Evolutionary conservation across 176 grass and related monocot species (phyloP).

Genomic region (Juncus inflexus): DNA sequence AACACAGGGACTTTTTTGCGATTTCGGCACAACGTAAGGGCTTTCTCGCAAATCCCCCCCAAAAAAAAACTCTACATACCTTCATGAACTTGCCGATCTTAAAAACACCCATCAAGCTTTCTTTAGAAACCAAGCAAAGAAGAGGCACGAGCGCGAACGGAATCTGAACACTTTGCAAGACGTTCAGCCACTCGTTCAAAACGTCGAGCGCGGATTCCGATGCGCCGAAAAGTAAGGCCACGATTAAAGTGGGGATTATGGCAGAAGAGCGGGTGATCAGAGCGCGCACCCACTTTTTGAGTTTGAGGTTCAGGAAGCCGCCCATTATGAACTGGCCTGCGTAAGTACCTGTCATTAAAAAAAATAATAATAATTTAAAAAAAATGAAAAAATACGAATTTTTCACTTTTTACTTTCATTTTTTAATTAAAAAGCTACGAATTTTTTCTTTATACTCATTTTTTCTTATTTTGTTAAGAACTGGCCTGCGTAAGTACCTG

Average conservation of each 20-base stretch:
- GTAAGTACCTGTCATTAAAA: slow-evolving; percentile 55
- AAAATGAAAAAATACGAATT: too few relatives aligned
- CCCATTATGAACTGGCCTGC: slow-evolving; percentile 99
- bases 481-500: too few relatives aligned
- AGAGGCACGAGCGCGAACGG: slow-evolving; percentile 92
- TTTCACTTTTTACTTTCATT: too few relatives aligned
- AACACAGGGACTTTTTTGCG: too few relatives aligned
- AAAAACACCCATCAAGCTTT: slow-evolving; percentile 85
- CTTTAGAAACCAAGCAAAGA: slow-evolving; percentile 86
- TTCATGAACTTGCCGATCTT: slow-evolving; percentile 68
- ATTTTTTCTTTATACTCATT: too few relatives aligned
- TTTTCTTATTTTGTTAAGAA: too few relatives aligned
- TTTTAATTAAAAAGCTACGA: too few relatives aligned
- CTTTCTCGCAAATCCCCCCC: too few relatives aligned
- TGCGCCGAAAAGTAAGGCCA: slow-evolving; percentile 75
- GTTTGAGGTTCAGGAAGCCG: slow-evolving; percentile 79
- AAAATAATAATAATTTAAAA: too few relatives aligned
- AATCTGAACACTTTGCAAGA: slow-evolving; percentile 94
- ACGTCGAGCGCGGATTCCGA: slow-evolving; percentile 76
- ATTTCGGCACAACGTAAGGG: too few relatives aligned
- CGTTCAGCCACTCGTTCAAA: slow-evolving; percentile 96
- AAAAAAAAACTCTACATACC: slow-evolving; percentile 40
- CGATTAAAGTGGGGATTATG: slow-evolving; percentile 84
- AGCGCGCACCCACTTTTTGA: slow-evolving; percentile 94
- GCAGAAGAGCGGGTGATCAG: slow-evolving; percentile 90